Conservation (phyloP, 345 rosid species). For the Anastatica hierochuntica region DNA sequence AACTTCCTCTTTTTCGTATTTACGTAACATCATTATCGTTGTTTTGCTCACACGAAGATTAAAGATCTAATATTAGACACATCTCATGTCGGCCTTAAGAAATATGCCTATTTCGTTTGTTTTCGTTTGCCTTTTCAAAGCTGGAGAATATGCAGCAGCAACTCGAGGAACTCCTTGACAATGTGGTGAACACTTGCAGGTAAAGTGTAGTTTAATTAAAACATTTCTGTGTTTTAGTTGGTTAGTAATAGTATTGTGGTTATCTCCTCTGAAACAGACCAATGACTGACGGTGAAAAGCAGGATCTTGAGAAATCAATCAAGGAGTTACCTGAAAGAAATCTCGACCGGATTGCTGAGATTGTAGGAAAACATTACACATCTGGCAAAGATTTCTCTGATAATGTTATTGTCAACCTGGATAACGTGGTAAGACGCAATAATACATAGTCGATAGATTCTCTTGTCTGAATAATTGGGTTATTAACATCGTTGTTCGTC, state of each 20-base stretch:
- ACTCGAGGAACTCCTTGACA: slow-evolving; percentile 14
- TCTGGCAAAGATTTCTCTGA: not conserved
- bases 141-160: slow-evolving; percentile 22
- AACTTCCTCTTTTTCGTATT: not conserved
- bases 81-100: no score
- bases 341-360: not conserved
- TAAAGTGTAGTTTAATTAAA: not conserved
- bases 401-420: slow-evolving; percentile 15
- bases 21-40: no score
- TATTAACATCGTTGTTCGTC: not conserved
- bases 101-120: no score
- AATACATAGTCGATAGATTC: not conserved
- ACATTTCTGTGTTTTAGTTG: no score
- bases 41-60: no score
- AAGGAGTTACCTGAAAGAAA: slow-evolving; percentile 9
- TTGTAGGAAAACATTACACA: not conserved
- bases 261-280: not conserved
- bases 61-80: no score
- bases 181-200: slow-evolving; percentile 20
- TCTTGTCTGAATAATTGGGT: not conserved
- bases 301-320: slow-evolving; percentile 14
- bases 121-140: not conserved
- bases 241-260: no score
- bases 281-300: slow-evolving; percentile 14
- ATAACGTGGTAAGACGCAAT: slow-evolving; percentile 12